Conservation (phyloP, 164 flowering plant species). For the Aristolochia californica region DNA sequence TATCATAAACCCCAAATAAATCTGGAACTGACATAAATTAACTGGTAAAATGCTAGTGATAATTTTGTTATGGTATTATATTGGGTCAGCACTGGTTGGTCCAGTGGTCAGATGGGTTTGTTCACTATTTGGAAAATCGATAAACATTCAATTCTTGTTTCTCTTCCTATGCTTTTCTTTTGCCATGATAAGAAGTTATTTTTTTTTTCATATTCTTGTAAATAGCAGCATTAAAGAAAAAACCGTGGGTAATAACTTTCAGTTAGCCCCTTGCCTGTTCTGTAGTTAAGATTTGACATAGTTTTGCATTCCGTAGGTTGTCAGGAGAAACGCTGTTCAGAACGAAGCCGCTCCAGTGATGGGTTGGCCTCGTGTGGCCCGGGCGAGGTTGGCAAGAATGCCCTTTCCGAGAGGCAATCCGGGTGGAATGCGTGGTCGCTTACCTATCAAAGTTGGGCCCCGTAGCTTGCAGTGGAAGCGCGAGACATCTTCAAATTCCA, state of each 20-base stretch:
- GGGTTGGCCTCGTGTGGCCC: slow-evolving; percentile 47
- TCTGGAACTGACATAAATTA: too few species aligned
- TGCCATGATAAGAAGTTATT: too few species aligned
- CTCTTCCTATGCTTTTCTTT: not conserved
- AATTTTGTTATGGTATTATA: too few species aligned
- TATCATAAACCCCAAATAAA: too few species aligned
- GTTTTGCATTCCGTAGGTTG: slow-evolving; percentile 36
- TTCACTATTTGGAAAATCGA: too few species aligned
- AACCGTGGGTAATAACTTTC: not conserved
- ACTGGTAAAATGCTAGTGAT: too few species aligned
- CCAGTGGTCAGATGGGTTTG: too few species aligned
- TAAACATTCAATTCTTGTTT: too few species aligned
- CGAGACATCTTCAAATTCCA: slow-evolving; percentile 21
- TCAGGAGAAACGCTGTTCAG: slow-evolving; percentile 37
- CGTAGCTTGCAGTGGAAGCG: slow-evolving; percentile 93
- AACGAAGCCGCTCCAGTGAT: slow-evolving; percentile 32
- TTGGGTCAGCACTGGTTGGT: too few species aligned
- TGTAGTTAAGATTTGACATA: not conserved
- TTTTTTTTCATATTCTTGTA: too few species aligned
- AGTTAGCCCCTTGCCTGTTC: not conserved
- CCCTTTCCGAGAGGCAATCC: slow-evolving; percentile 52
- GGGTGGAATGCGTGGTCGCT: slow-evolving; percentile 35
- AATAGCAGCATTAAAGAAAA: too few species aligned
- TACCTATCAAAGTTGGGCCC: slow-evolving; percentile 44
- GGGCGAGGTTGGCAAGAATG: slow-evolving; percentile 43